Percentiles rank a stretch among this genome's conserved stretches.
phyloP scores from a whole-genome alignment of 495 filamentous ascomycete genomes.

The Daldinia decipiens region DNA sequence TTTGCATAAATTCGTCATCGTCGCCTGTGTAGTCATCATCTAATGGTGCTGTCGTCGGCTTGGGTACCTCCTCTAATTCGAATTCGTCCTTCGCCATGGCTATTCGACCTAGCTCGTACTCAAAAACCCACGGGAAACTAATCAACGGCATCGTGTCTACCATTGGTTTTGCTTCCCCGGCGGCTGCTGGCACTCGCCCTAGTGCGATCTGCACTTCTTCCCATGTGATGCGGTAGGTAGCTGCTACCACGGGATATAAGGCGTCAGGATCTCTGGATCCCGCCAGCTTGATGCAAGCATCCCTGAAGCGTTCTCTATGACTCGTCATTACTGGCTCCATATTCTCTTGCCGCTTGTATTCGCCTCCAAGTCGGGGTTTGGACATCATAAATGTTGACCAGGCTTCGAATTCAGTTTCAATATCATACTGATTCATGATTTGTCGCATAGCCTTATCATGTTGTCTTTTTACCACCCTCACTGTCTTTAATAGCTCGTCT shows the following conservation, averaged over 20 bases:
- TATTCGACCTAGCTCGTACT: constrained; percentile 75
- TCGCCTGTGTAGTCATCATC: constrained; percentile 33
- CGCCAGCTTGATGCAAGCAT: constrained; percentile 69
- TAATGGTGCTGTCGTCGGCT: constrained; percentile 20
- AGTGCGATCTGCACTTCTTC: constrained; percentile 68
- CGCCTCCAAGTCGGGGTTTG: constrained; percentile 70
- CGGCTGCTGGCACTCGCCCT: background rate
- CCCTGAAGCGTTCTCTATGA: constrained; percentile 73
- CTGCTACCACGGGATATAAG: constrained; percentile 78
- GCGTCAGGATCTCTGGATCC: constrained; percentile 63
- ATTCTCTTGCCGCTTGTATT: constrained; percentile 89
- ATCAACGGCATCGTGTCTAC: constrained; percentile 76
- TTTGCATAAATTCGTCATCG: constrained; percentile 41
- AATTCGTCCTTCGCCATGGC: constrained; percentile 53
- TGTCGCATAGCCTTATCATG: constrained; percentile 83
- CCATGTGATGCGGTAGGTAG: constrained; percentile 86
- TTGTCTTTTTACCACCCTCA: constrained; percentile 72
- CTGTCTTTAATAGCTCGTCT: constrained; percentile 64
- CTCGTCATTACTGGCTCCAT: constrained; percentile 71
- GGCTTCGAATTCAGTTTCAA: constrained; percentile 90
- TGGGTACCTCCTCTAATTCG: constrained; percentile 37
- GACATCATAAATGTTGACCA: constrained; percentile 85
- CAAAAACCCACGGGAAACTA: constrained; percentile 93
- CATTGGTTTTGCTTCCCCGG: constrained; percentile 41
- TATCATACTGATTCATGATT: constrained; percentile 86